Conservation (phyloP, 768 basidiomycete species). For the Kwoniella mangroviensis region DNA sequence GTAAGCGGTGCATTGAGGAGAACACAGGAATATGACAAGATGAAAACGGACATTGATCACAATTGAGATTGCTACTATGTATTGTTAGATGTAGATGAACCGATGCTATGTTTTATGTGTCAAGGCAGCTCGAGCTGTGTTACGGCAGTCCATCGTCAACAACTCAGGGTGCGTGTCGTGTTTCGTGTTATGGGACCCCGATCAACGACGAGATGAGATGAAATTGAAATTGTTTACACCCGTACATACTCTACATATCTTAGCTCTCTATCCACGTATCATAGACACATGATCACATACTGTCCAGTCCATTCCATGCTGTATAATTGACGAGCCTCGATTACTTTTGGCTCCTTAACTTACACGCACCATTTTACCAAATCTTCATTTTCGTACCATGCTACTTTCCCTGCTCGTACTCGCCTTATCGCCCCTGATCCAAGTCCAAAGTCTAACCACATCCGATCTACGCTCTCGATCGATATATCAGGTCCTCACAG, state of each 20-base stretch:
- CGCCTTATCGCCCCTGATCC: slow-evolving; percentile 7
- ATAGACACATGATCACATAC: too few species aligned
- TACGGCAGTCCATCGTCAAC: neutral
- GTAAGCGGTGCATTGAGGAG: too few species aligned
- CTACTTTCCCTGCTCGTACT: slow-evolving; percentile 16
- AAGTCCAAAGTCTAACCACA: slow-evolving; percentile 21
- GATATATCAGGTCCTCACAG: slow-evolving; percentile 57
- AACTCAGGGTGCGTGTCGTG: neutral
- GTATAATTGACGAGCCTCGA: too few species aligned
- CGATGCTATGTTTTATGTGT: neutral
- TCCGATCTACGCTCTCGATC: slow-evolving; percentile 42
- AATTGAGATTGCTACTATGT: neutral
- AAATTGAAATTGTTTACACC: neutral
- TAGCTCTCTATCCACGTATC: too few species aligned
- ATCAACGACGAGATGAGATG: neutral
- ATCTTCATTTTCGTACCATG: neutral
- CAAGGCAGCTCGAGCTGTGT: neutral
- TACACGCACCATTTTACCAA: neutral
- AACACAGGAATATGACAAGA: neutral
- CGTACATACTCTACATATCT: too few species aligned
- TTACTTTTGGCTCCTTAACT: neutral
- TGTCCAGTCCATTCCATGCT: too few species aligned
- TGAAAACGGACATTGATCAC: neutral
- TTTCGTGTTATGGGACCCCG: neutral
- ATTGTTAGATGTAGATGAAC: neutral